These are phyloP conservation scores for Senna siamea DNA, from an alignment of 306 rosid species.

Conservation along the genomic window DNA sequence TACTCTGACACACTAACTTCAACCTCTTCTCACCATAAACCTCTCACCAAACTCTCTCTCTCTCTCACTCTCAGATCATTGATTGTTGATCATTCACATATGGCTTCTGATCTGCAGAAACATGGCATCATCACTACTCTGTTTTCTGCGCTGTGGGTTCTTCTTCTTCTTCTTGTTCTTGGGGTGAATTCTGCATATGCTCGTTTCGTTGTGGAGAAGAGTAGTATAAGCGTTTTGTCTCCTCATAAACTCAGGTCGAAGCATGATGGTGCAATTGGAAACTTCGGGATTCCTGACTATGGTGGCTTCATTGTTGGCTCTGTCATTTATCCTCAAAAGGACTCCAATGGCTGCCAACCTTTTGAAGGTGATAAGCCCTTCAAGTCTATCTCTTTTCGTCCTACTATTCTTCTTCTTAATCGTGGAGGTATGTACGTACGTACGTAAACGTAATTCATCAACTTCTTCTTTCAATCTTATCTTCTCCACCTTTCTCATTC, in stretches of 20 bases:
- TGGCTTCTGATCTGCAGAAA: no score
- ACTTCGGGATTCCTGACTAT: constrained; percentile 90
- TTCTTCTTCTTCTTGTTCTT: constrained; percentile 4
- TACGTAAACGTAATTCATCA: no score
- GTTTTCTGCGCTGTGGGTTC: no score
- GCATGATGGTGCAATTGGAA: constrained; percentile 81
- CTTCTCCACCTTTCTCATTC: not conserved
- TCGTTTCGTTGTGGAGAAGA: constrained; percentile 85
- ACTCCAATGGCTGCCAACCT: constrained; percentile 56
- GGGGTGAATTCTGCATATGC: constrained; percentile 38
- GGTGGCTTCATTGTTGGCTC: constrained; percentile 85
- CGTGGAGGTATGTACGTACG: constrained; percentile 99
- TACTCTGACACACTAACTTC: no score
- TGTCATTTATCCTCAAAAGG: constrained; percentile 63
- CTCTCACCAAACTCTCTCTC: no score
- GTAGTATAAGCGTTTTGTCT: constrained; percentile 68
- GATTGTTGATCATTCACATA: no score
- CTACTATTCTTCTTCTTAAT: constrained; percentile 73
- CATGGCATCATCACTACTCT: no score
- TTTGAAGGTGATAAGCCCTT: constrained; percentile 83
- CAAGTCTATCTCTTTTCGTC: constrained; percentile 52
- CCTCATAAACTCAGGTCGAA: constrained; percentile 54
- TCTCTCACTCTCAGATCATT: no score
- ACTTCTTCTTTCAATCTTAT: not conserved
- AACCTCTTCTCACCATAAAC: no score